Conservation (phyloP, 306 rosid genomes). For the Acacia acuminata region DNA sequence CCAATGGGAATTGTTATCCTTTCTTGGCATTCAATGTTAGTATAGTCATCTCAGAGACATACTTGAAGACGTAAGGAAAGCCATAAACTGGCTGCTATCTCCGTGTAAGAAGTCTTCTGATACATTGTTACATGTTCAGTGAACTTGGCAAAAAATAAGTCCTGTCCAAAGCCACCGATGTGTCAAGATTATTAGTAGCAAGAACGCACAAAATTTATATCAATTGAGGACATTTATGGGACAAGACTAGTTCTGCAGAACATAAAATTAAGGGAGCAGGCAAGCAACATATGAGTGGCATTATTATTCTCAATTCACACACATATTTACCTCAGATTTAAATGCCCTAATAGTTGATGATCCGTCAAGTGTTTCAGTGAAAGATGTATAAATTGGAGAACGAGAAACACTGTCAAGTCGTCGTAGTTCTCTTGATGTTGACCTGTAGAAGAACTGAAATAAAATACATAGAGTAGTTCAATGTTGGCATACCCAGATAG, state of each 20-base stretch:
- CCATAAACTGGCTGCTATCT: constrained; percentile 91
- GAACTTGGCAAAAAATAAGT: constrained; percentile 71
- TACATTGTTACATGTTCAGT: constrained; percentile 61
- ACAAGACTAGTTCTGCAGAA: constrained; percentile 7
- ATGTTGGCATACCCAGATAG: constrained; percentile 11
- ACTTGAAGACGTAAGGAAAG: constrained; percentile 98
- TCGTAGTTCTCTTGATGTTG: constrained; percentile 92
- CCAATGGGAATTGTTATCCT: constrained; percentile 3
- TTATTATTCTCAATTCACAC: constrained; percentile 12
- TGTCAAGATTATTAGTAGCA: constrained; percentile 24
- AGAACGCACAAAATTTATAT: not conserved
- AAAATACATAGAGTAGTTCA: constrained; percentile 30
- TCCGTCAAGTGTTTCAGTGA: constrained; percentile 93
- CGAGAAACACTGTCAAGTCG: constrained; percentile 95
- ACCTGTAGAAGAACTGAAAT: constrained; percentile 86
- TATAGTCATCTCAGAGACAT: constrained; percentile 24
- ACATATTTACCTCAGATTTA: constrained; percentile 68
- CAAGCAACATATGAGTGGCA: constrained; percentile 19
- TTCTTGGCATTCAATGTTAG: not conserved
- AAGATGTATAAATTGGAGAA: constrained; percentile 94
- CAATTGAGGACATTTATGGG: constrained; percentile 2
- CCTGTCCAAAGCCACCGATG: constrained; percentile 54
- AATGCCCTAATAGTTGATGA: constrained; percentile 87
- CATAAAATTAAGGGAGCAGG: not conserved
- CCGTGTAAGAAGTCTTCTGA: constrained; percentile 95